These are phyloP conservation scores for Phalaenopsis hybrid DNA, from an alignment of 116 monocot species.

Conservation along the genomic window DNA sequence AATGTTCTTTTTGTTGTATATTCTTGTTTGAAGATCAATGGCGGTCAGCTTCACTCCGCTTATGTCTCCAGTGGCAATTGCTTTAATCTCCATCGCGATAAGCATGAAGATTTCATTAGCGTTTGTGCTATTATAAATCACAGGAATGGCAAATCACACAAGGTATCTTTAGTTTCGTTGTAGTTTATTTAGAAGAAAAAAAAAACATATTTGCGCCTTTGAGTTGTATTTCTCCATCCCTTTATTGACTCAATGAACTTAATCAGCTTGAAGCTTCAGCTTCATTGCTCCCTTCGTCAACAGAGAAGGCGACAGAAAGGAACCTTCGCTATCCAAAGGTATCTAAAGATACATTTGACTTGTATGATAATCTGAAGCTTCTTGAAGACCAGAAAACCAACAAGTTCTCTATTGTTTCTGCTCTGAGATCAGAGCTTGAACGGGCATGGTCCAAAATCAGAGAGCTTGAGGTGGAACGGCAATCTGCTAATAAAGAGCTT, in stretches of 20 bases:
- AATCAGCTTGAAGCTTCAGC: conserved; percentile 38
- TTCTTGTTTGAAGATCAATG: conserved; percentile 23
- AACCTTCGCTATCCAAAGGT: conserved; percentile 35
- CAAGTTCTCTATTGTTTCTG: conserved; percentile 21
- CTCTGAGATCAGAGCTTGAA: conserved; percentile 50
- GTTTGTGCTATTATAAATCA: conserved; percentile 14
- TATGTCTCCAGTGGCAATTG: conserved; percentile 11
- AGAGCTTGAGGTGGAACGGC: conserved; percentile 55
- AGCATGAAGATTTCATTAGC: conserved; percentile 15
- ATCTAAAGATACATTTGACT: conserved; percentile 20
- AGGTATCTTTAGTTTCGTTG: conserved; percentile 16
- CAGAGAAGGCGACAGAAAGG: conserved; percentile 78
- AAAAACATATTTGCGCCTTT: not conserved
- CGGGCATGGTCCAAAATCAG: conserved; percentile 31
- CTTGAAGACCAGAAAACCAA: conserved; percentile 32
- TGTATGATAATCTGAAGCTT: conserved; percentile 38
- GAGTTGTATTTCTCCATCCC: not conserved
- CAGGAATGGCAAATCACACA: conserved; percentile 16
- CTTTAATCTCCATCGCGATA: conserved; percentile 7
- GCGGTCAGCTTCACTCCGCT: conserved; percentile 16
- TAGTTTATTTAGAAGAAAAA: not conserved
- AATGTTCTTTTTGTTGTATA: not conserved
- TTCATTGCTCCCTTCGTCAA: conserved; percentile 27
- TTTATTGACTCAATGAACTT: not conserved
- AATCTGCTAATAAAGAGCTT: conserved; percentile 49